These are phyloP conservation scores for Tricholoma furcatifolium DNA, from an alignment of 768 basidiomycete genomes.

Conservation along the genomic window DNA sequence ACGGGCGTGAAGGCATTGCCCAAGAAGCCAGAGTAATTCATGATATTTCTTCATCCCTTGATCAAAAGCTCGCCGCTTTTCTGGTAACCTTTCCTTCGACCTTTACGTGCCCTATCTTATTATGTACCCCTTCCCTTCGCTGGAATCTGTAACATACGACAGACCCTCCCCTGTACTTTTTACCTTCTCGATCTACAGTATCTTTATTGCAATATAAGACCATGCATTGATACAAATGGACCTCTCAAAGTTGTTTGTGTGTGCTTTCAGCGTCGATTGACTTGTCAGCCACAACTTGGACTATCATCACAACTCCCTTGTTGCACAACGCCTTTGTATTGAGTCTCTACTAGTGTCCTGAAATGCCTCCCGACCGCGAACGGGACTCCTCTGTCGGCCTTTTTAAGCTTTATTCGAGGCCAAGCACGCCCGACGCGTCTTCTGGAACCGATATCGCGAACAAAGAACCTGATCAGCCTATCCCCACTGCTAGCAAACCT, in stretches of 20 bases:
- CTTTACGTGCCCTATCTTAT: conserved; percentile 1
- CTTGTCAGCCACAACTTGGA: not conserved
- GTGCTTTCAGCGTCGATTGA: not conserved
- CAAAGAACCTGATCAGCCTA: conserved; percentile 5
- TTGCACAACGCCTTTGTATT: not conserved
- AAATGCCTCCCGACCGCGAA: conserved; percentile 35
- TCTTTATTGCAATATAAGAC: not conserved
- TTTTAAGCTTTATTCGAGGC: conserved; percentile 35
- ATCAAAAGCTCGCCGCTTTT: not conserved
- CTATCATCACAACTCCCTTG: not conserved
- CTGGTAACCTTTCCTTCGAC: not conserved
- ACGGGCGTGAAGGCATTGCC: conserved; percentile 41
- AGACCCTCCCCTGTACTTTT: conserved; percentile 13
- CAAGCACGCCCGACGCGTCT: conserved; percentile 17
- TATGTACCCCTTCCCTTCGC: not conserved
- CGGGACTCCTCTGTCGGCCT: conserved; percentile 21
- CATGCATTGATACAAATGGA: too few relatives aligned
- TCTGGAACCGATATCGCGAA: conserved; percentile 6
- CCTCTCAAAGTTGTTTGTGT: not conserved
- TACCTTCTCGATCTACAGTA: conserved; percentile 14
- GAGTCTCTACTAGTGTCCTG: conserved; percentile 4
- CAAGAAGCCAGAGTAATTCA: conserved; percentile 43
- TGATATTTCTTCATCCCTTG: not conserved
- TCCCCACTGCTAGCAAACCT: conserved; percentile 20
- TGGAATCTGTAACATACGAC: conserved; percentile 14